Percentiles rank a stretch among this genome's conserved stretches.
Evolutionary conservation across 83 land plant genomes (phyloP).

Genomic region (Picea engelmannii): DNA sequence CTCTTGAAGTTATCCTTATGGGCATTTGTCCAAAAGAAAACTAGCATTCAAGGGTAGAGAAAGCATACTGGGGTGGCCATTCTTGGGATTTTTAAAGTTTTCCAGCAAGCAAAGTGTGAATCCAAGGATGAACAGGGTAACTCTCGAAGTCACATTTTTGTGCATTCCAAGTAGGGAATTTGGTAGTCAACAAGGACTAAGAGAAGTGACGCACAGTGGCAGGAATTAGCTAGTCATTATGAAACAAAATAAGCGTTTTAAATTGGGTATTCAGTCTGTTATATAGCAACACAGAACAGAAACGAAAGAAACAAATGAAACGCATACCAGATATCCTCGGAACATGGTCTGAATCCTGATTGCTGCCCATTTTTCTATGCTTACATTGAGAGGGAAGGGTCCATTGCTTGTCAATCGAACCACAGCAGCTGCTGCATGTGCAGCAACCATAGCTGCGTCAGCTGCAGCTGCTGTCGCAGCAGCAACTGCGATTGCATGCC

Average conservation of each 20-base stretch:
- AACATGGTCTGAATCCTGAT: slow-evolving; percentile 71
- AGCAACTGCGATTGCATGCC: slow-evolving; percentile 77
- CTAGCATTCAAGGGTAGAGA: not conserved
- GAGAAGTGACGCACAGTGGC: not conserved
- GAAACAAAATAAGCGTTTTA: no score
- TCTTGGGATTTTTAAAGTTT: not conserved
- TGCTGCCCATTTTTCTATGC: slow-evolving; percentile 53
- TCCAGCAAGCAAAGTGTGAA: not conserved
- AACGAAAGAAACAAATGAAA: not conserved
- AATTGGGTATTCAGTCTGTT: no score
- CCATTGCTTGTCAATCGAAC: slow-evolving; percentile 40
- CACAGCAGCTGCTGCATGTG: slow-evolving; percentile 56
- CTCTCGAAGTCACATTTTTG: not conserved
- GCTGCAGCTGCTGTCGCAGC: slow-evolving; percentile 77
- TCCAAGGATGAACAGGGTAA: not conserved
- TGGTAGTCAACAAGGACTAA: not conserved
- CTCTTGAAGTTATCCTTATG: not conserved
- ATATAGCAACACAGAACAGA: not conserved
- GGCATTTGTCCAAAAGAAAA: not conserved
- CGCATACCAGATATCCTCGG: slow-evolving; percentile 74
- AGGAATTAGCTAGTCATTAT: not conserved
- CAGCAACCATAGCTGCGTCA: slow-evolving; percentile 81
- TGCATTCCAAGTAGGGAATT: not conserved
- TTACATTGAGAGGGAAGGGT: not conserved
- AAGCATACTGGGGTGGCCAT: not conserved